Evolutionary conservation across 495 filamentous ascomycete genomes (phyloP).

Genomic region (Hypoxylon perforatum): DNA sequence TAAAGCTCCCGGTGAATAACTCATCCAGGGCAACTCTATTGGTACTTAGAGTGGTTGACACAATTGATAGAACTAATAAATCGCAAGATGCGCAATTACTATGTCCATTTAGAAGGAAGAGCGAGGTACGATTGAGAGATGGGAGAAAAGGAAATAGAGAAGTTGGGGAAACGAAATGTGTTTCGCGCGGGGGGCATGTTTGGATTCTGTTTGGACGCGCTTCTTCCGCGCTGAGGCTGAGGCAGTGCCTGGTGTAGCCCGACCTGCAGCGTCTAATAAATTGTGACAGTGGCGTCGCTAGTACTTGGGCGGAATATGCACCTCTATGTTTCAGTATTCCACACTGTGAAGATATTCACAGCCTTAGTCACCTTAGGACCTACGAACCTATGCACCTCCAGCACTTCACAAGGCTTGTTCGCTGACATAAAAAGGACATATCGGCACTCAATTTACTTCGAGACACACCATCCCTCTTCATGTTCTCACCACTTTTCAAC

Average conservation of each 20-base stretch:
- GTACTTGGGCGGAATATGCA: background rate
- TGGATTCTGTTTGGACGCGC: no score
- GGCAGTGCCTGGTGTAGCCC: no score
- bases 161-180: no score
- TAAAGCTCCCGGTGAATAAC: background rate
- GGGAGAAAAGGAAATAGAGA: background rate
- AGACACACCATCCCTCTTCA: no score
- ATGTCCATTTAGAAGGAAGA: background rate
- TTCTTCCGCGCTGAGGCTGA: no score
- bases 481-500: background rate
- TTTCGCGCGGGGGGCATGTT: no score
- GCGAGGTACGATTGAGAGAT: background rate
- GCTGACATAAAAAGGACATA: no score
- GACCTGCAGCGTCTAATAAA: background rate
- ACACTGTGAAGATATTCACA: background rate
- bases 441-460: no score
- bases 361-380: no score
- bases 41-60: background rate
- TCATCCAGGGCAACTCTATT: background rate
- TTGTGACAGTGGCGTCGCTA: background rate
- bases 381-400: no score
- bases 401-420: no score
- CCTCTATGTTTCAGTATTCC: no score
- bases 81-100: background rate
- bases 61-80: background rate